These are phyloP conservation scores for Pterulicium gracile DNA, from an alignment of 1,284 basidiomycete genomes.

Conservation along the genomic window DNA sequence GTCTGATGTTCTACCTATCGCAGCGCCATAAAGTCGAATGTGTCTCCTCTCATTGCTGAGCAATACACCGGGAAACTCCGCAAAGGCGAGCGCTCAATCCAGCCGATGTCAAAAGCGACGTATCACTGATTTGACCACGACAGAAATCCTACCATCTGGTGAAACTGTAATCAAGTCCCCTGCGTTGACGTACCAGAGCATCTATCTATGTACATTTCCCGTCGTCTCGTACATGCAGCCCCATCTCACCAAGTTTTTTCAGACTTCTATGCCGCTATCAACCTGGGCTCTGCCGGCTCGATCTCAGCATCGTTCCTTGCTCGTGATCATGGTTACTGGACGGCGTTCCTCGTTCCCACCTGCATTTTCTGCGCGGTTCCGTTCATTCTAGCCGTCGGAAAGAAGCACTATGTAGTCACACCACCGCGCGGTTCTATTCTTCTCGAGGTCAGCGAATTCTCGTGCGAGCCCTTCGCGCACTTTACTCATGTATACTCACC, in stretches of 20 bases:
- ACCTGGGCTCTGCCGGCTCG: conserved; percentile 40
- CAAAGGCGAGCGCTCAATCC: no score
- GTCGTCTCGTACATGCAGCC: neutral
- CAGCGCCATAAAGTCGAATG: conserved; percentile 45
- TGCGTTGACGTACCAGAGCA: conserved; percentile 37
- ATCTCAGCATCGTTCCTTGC: conserved; percentile 38
- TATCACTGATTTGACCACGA: conserved; percentile 1
- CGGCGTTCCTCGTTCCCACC: conserved; percentile 33
- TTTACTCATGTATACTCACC: neutral
- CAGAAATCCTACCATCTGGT: conserved; percentile 36
- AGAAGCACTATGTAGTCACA: conserved; percentile 37
- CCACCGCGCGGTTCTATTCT: conserved; percentile 50
- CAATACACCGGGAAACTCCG: conserved; percentile 36
- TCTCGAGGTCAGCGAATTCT: no score
- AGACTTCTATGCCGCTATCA: conserved; percentile 45
- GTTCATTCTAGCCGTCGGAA: conserved; percentile 35
- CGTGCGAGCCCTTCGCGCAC: no score
- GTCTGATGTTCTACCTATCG: neutral
- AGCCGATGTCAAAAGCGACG: neutral
- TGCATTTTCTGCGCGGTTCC: conserved; percentile 31
- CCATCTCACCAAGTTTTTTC: neutral
- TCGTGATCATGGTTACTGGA: conserved; percentile 36
- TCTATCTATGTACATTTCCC: conserved; percentile 39
- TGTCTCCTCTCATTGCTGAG: conserved; percentile 49
- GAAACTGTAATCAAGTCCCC: conserved; percentile 58